Percentiles rank a stretch among this genome's conserved stretches.
Conservation (phyloP, 2,329 filamentous ascomycete species). For the Cordyceps cateniannulata region DNA sequence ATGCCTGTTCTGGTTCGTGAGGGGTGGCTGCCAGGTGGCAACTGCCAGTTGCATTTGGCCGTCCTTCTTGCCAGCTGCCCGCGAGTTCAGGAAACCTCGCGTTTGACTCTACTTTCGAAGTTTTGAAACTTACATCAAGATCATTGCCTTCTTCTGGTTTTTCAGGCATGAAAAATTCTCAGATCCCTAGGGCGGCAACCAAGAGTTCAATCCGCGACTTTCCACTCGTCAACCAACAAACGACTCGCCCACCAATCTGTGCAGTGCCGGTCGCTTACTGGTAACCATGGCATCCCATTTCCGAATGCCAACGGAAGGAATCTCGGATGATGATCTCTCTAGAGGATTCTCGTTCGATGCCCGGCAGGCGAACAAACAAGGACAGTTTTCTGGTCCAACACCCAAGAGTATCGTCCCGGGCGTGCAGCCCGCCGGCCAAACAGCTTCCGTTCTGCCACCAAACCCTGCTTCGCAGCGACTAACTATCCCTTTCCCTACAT, state of each 20-base stretch:
- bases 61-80: background rate
- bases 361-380: conserved; percentile 15
- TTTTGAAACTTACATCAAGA: too few species aligned
- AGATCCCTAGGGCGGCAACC: background rate
- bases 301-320: background rate
- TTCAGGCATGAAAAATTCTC: background rate
- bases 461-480: background rate
- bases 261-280: background rate
- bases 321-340: conserved; percentile 14
- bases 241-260: background rate
- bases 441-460: background rate
- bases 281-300: background rate
- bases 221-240: background rate
- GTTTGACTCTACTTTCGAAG: background rate
- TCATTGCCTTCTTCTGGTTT: background rate
- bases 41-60: background rate
- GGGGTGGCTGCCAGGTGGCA: background rate
- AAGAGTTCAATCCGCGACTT: too few species aligned
- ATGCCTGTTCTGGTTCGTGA: background rate
- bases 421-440: background rate
- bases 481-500: background rate
- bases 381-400: conserved; percentile 14
- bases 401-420: background rate
- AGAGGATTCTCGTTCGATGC: conserved; percentile 16
- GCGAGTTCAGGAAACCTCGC: background rate